These are phyloP conservation scores for Solanum okadae DNA, from an alignment of 257 asterid species.

Conservation along the genomic window DNA sequence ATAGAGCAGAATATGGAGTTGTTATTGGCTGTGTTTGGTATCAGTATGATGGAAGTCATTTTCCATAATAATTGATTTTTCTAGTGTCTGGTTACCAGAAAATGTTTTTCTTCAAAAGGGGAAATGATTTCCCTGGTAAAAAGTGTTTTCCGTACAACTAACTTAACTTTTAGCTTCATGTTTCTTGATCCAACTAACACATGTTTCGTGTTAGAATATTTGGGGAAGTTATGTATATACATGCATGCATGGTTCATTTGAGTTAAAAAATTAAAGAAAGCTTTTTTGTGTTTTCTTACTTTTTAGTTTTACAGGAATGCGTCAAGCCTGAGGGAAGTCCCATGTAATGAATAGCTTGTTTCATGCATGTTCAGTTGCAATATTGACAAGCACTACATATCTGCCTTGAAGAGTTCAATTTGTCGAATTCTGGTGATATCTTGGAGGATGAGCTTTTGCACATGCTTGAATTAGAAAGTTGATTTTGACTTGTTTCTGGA, in stretches of 20 bases:
- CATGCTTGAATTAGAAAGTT: slow-evolving; percentile 31
- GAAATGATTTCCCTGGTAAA: not conserved
- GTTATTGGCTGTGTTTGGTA: not conserved
- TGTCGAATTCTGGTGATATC: slow-evolving; percentile 21
- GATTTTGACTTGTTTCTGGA: slow-evolving; percentile 23
- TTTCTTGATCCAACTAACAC: not conserved
- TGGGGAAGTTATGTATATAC: not conserved
- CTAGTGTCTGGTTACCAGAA: not conserved
- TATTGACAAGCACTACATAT: slow-evolving; percentile 28
- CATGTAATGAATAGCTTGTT: slow-evolving; percentile 60
- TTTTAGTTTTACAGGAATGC: not conserved
- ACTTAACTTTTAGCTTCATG: not conserved
- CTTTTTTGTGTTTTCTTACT: not conserved
- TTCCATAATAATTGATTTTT: not conserved
- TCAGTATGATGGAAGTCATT: not conserved
- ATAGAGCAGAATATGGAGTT: not conserved
- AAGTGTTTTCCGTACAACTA: not conserved
- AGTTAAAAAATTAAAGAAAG: not conserved
- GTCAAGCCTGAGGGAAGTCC: slow-evolving; percentile 1
- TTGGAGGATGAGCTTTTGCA: slow-evolving; percentile 22
- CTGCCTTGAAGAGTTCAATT: slow-evolving; percentile 25
- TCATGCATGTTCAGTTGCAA: slow-evolving; percentile 36
- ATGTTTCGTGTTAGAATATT: not conserved
- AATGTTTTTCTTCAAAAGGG: not conserved
- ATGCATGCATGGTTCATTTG: not conserved